phyloP scores from a whole-genome alignment of 208 protist species.

The Trypanosoma congolense region DNA sequence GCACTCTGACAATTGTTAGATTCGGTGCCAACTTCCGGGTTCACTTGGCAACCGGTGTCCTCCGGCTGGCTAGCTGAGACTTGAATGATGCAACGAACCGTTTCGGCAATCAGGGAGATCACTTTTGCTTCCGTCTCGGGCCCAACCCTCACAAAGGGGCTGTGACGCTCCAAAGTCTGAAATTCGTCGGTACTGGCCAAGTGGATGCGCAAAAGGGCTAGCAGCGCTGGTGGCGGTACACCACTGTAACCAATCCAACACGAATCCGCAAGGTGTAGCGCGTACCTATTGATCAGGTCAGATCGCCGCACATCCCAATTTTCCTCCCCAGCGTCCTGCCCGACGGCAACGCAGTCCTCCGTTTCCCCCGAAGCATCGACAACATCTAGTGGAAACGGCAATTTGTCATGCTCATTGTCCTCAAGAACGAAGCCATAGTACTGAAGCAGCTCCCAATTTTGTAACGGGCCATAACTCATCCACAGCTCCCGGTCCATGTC shows the following conservation, averaged over 20 bases:
- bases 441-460: slow-evolving; percentile 90
- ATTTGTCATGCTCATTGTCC: slow-evolving; percentile 75
- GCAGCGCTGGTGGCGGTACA: slow-evolving; percentile 51
- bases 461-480: slow-evolving; percentile 92
- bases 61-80: slow-evolving; percentile 59
- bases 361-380: slow-evolving; percentile 2
- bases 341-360: background rate
- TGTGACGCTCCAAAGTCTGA: slow-evolving; percentile 40
- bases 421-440: slow-evolving; percentile 88
- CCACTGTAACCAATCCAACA: slow-evolving; percentile 64
- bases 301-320: slow-evolving; percentile 59
- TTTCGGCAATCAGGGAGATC: slow-evolving; percentile 37
- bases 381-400: slow-evolving; percentile 74
- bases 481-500: slow-evolving; percentile 78
- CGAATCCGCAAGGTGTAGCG: slow-evolving; percentile 37
- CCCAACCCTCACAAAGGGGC: slow-evolving; percentile 53
- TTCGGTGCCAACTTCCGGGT: slow-evolving; percentile 13
- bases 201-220: slow-evolving; percentile 69
- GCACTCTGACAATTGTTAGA: slow-evolving; percentile 11
- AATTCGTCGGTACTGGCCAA: slow-evolving; percentile 76
- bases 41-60: slow-evolving; percentile 35
- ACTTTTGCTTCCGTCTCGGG: slow-evolving; percentile 49
- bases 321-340: slow-evolving; percentile 7
- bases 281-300: slow-evolving; percentile 38
- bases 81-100: slow-evolving; percentile 46